Conservation (phyloP, 192 early-diverging fungal species). For the Backusella psychrophila region DNA sequence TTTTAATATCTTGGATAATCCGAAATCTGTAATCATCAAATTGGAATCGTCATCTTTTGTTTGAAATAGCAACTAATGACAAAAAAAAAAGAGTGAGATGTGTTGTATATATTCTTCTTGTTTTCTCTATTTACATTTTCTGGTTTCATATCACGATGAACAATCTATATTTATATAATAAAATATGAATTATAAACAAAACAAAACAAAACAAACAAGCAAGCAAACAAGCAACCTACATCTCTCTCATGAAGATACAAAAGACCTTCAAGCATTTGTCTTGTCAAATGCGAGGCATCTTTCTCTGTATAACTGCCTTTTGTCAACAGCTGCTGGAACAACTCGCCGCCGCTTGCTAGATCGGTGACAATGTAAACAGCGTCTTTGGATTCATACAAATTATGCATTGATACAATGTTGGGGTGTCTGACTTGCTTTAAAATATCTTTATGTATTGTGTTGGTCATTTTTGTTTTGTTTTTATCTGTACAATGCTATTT, state of each 20-base stretch:
- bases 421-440: slow-evolving; percentile 75
- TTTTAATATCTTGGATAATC: slow-evolving; percentile 69
- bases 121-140: slow-evolving; percentile 60
- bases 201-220: background rate
- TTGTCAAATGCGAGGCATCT: slow-evolving; percentile 77
- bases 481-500: background rate
- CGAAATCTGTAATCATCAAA: slow-evolving; percentile 91
- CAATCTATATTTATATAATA: slow-evolving; percentile 53
- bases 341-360: slow-evolving; percentile 83
- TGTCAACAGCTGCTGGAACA: slow-evolving; percentile 76
- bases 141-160: slow-evolving; percentile 84
- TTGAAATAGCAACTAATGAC: slow-evolving; percentile 58
- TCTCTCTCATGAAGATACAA: slow-evolving; percentile 82
- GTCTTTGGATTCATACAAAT: slow-evolving; percentile 69
- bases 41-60: slow-evolving; percentile 54
- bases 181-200: slow-evolving; percentile 1
- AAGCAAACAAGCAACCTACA: slow-evolving; percentile 17
- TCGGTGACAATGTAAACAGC: slow-evolving; percentile 74
- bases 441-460: slow-evolving; percentile 36
- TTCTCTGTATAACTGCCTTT: slow-evolving; percentile 78
- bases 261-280: slow-evolving; percentile 77
- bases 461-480: background rate
- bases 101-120: background rate
- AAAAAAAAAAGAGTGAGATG: background rate
- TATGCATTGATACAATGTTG: slow-evolving; percentile 80